A percentile compares a stretch with the other conserved stretches of the same genome.
These are phyloP conservation scores for Termitomyces sp. DNA, from an alignment of 768 basidiomycete genomes.

Conservation along the genomic window DNA sequence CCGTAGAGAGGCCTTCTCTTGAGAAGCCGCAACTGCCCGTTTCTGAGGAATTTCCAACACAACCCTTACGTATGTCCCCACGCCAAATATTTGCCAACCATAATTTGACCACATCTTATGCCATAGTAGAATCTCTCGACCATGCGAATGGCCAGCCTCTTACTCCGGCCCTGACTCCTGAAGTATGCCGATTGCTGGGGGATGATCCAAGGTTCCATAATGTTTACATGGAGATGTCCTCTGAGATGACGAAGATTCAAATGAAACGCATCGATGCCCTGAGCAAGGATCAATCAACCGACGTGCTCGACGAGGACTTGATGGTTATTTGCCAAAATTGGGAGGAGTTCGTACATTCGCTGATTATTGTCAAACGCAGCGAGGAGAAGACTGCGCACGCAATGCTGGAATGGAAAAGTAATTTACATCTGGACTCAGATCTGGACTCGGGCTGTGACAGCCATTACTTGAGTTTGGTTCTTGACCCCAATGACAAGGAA, in stretches of 20 bases:
- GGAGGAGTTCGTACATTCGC: constrained; percentile 1
- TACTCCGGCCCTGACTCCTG: background rate
- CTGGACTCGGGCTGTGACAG: background rate
- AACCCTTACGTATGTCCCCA: background rate
- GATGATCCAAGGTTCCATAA: background rate
- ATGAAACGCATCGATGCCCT: constrained; percentile 4
- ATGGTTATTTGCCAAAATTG: background rate
- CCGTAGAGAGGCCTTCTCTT: background rate
- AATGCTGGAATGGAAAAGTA: background rate
- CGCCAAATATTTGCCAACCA: background rate
- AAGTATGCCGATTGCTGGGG: constrained; percentile 5
- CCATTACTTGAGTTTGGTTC: constrained; percentile 3
- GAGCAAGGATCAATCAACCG: background rate
- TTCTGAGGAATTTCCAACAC: background rate
- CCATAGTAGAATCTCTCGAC: background rate
- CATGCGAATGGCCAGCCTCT: background rate
- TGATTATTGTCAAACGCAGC: constrained; percentile 1
- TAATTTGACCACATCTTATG: background rate
- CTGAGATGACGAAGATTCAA: background rate
- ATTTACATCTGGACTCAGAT: background rate
- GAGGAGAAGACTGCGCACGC: background rate
- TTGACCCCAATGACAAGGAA: background rate
- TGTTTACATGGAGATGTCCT: background rate
- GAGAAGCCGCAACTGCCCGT: background rate
- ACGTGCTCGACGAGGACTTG: background rate